Conservation (phyloP, 768 basidiomycete species). For the Trametes villosa region DNA sequence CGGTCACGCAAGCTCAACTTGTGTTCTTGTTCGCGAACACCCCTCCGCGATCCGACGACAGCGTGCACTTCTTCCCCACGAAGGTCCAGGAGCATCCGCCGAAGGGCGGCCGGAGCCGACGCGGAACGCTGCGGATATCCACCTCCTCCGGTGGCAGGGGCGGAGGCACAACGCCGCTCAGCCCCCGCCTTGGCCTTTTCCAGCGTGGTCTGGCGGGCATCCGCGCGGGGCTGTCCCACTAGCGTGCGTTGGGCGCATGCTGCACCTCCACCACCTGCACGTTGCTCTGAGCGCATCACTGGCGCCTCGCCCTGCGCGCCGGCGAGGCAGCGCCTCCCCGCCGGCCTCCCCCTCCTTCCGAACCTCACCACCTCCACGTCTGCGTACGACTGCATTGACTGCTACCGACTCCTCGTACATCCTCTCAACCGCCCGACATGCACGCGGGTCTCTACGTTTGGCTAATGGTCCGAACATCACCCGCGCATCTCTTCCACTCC, state of each 20-base stretch:
- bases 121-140: slow-evolving; percentile 17
- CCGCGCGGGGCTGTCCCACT: slow-evolving; percentile 13
- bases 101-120: background rate
- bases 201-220: slow-evolving; percentile 12
- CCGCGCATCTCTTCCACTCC: no score
- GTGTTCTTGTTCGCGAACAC: slow-evolving; percentile 13
- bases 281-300: background rate
- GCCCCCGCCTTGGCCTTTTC: slow-evolving; percentile 2
- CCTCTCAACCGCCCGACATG: no score
- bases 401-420: background rate
- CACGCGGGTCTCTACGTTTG: no score
- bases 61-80: slow-evolving; percentile 16
- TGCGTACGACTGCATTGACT: background rate
- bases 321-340: background rate
- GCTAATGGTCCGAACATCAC: no score
- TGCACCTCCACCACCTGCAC: background rate
- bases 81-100: background rate
- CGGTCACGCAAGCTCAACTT: slow-evolving; percentile 16
- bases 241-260: background rate
- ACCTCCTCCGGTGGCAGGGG: background rate
- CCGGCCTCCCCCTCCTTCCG: background rate
- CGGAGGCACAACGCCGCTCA: slow-evolving; percentile 1
- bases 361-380: background rate
- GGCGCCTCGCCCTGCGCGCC: background rate
- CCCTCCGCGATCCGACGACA: slow-evolving; percentile 2